These are phyloP conservation scores for Pichia cactophila DNA, from an alignment of 1,139 yeast species.

Conservation along the genomic window DNA sequence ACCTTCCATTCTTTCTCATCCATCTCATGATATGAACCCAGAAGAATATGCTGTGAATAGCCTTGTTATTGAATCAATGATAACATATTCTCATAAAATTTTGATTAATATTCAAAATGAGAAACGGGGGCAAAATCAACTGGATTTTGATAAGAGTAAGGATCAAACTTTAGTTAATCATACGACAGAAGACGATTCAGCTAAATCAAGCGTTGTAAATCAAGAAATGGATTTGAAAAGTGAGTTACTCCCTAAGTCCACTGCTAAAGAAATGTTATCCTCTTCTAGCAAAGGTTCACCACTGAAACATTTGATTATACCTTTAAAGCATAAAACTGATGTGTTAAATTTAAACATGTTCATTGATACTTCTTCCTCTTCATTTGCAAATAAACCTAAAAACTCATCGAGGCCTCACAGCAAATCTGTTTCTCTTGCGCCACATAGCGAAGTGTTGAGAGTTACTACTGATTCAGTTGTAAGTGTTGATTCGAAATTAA, in stretches of 20 bases:
- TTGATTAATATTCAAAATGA: conserved; percentile 44
- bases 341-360: neutral
- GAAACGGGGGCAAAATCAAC: too few species aligned
- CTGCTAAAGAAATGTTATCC: neutral
- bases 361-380: conserved; percentile 4
- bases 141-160: too few species aligned
- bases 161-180: too few species aligned
- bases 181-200: too few species aligned
- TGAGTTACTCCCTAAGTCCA: neutral
- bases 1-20: conserved; percentile 89
- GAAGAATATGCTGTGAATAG: conserved; percentile 85
- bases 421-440: conserved; percentile 49
- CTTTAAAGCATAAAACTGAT: neutral
- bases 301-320: conserved; percentile 7
- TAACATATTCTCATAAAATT: conserved; percentile 75
- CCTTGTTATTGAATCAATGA: conserved; percentile 79
- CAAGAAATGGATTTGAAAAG: neutral
- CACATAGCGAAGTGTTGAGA: conserved; percentile 23
- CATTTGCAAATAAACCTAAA: neutral
- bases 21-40: conserved; percentile 86
- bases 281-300: conserved; percentile 8
- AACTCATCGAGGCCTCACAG: conserved; percentile 42
- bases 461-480: neutral
- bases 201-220: too few species aligned
- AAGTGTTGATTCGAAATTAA: neutral